Conservation (phyloP, 345 rosid genomes). For the Cardamine occulta region DNA sequence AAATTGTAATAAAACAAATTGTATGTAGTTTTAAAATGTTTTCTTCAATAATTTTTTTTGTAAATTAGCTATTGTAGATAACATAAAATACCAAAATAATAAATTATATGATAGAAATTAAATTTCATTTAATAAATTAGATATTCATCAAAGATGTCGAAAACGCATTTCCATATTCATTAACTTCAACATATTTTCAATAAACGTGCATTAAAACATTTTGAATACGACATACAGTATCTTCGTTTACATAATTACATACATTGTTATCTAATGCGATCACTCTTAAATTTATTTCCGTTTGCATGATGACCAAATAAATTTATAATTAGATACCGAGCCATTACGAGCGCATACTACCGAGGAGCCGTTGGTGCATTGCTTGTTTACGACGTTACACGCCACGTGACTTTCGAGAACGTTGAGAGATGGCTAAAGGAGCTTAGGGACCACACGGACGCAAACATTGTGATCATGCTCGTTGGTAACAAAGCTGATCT, state of each 20-base stretch:
- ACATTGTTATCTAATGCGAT: background rate
- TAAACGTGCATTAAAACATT: background rate
- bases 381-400: conserved; percentile 81
- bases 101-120: too few species aligned
- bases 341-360: conserved; percentile 90
- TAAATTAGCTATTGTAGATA: too few species aligned
- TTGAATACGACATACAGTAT: too few species aligned
- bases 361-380: conserved; percentile 90
- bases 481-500: conserved; percentile 93
- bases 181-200: too few species aligned
- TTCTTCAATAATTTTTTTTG: background rate
- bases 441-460: conserved; percentile 81
- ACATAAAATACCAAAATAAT: too few species aligned
- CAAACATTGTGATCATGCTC: conserved; percentile 87
- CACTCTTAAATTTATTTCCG: background rate
- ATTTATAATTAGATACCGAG: conserved; percentile 57
- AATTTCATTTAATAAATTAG: background rate
- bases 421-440: conserved; percentile 92
- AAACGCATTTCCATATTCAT: background rate
- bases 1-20: background rate
- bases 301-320: background rate
- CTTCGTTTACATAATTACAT: too few species aligned
- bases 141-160: background rate
- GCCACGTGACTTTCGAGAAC: conserved; percentile 84
- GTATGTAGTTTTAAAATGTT: background rate